A percentile compares a stretch with the other conserved stretches of the same genome.
Conservation (phyloP, 2,329 filamentous ascomycete species). For the Cyphellophora attinorum region DNA sequence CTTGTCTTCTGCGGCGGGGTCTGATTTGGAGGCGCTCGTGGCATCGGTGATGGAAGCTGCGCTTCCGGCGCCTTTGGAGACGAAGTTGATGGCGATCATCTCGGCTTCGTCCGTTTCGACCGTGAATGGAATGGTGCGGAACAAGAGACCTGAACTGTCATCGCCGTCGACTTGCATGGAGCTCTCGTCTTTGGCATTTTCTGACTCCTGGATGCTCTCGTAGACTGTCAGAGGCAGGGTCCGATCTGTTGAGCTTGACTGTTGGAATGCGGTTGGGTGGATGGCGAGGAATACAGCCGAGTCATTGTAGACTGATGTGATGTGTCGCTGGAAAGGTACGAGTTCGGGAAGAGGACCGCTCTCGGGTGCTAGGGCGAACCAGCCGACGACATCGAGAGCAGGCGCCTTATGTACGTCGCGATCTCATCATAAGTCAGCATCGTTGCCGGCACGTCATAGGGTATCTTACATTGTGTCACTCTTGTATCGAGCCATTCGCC, state of each 20-base stretch:
- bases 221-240: conserved; percentile 86
- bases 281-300: conserved; percentile 86
- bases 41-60: conserved; percentile 46
- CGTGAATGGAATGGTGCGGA: conserved; percentile 73
- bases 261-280: conserved; percentile 53
- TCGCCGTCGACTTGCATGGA: conserved; percentile 65
- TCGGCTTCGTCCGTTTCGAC: conserved; percentile 93
- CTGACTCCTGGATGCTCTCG: conserved; percentile 71
- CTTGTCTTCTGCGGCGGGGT: conserved; percentile 18
- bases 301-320: conserved; percentile 57
- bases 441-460: conserved; percentile 1
- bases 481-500: conserved; percentile 64
- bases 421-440: conserved; percentile 44
- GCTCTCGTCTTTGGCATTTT: conserved; percentile 40
- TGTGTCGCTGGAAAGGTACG: conserved; percentile 67
- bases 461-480: conserved; percentile 68
- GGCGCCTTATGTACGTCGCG: conserved; percentile 79
- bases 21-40: conserved; percentile 14
- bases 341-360: conserved; percentile 59
- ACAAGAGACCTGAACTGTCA: conserved; percentile 53
- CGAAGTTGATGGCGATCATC: conserved; percentile 94
- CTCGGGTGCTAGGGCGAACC: conserved; percentile 71
- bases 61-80: conserved; percentile 75
- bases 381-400: conserved; percentile 77
- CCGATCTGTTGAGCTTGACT: conserved; percentile 52